Conservation (phyloP, 805 yeast species). For the Zygosaccharomyces bisporus region DNA sequence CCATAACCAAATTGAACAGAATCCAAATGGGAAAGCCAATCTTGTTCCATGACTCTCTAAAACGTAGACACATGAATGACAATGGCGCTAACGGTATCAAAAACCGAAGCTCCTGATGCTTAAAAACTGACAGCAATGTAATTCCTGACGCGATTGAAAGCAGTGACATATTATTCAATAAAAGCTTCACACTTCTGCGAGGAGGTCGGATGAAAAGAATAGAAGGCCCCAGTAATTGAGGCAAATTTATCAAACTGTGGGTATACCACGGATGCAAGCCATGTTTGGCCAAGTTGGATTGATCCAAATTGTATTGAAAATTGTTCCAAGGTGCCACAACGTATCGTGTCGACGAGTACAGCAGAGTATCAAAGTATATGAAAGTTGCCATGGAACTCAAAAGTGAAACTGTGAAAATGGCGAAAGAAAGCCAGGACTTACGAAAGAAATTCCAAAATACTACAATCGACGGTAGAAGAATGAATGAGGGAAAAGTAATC, state of each 20-base stretch:
- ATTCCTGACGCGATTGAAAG: constrained; percentile 62
- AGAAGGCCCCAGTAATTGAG: constrained; percentile 82
- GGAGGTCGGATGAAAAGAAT: constrained; percentile 39
- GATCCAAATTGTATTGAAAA: constrained; percentile 60
- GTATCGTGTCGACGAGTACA: constrained; percentile 30
- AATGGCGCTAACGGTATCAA: constrained; percentile 76
- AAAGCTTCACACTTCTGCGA: background rate
- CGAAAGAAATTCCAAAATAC: constrained; percentile 43
- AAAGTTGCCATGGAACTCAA: constrained; percentile 36
- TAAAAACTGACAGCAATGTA: constrained; percentile 59
- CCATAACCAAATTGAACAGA: constrained; percentile 56
- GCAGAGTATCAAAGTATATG: constrained; percentile 52
- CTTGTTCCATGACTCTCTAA: constrained; percentile 22
- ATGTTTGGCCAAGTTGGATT: constrained; percentile 62
- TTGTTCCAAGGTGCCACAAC: constrained; percentile 75
- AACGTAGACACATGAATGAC: constrained; percentile 52
- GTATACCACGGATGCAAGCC: constrained; percentile 80
- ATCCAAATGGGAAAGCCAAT: constrained; percentile 46
- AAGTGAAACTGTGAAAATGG: constrained; percentile 38
- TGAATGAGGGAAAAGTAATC: constrained; percentile 74
- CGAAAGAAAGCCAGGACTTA: constrained; percentile 34
- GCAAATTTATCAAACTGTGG: constrained; percentile 71
- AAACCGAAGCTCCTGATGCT: constrained; percentile 94
- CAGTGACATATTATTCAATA: constrained; percentile 44
- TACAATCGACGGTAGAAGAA: constrained; percentile 57